Conservation (phyloP, 2,329 filamentous ascomycete genomes). For the Westerdykella sp. region DNA sequence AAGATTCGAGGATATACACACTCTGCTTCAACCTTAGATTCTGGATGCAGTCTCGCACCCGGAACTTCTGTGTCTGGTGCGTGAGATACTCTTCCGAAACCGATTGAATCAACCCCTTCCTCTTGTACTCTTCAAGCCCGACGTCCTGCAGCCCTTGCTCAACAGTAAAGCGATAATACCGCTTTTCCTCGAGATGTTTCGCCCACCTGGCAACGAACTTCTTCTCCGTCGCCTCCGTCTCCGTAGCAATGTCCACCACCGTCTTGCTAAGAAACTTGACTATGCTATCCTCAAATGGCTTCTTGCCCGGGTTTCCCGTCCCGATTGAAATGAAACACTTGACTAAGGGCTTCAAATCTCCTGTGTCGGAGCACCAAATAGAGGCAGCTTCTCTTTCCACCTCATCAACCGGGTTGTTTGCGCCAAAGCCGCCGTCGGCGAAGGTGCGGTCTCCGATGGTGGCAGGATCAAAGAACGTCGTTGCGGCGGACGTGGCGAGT, state of each 20-base stretch:
- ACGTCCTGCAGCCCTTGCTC: slow-evolving; percentile 7
- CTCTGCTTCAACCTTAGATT: slow-evolving; percentile 1
- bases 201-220: slow-evolving; percentile 5
- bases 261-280: slow-evolving; percentile 5
- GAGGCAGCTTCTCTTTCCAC: slow-evolving; percentile 34
- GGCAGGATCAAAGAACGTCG: slow-evolving; percentile 32
- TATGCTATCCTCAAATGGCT: slow-evolving; percentile 12
- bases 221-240: slow-evolving; percentile 15
- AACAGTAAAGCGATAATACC: slow-evolving; percentile 10
- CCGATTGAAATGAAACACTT: slow-evolving; percentile 15
- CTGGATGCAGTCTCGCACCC: slow-evolving; percentile 1
- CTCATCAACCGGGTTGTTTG: slow-evolving; percentile 44
- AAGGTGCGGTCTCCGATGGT: slow-evolving; percentile 32
- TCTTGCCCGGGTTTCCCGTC: slow-evolving; percentile 13
- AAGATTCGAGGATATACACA: slow-evolving; percentile 2
- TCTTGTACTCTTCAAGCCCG: slow-evolving; percentile 6
- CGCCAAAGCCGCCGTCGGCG: slow-evolving; percentile 34
- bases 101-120: neutral
- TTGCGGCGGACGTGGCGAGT: slow-evolving; percentile 26
- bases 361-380: slow-evolving; percentile 8
- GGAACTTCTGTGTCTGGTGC: neutral
- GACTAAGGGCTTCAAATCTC: slow-evolving; percentile 7
- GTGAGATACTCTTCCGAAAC: neutral
- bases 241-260: slow-evolving; percentile 10
- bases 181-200: slow-evolving; percentile 5